These are phyloP conservation scores for Nakazawaea wyomingensis DNA, from an alignment of 805 yeast genomes.

Conservation along the genomic window DNA sequence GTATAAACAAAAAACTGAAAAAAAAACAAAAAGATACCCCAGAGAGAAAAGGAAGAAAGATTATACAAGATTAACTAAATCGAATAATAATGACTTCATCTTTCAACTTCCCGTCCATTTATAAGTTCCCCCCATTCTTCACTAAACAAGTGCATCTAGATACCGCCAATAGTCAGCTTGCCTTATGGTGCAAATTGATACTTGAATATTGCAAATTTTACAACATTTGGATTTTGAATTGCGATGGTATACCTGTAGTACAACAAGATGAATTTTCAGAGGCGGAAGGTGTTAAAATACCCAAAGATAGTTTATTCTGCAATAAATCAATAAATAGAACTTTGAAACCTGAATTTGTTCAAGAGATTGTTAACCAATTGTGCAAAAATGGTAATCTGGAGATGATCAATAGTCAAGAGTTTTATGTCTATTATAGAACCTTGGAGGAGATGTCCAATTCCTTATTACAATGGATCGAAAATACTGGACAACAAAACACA, in stretches of 20 bases:
- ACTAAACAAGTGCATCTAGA: slow-evolving; percentile 84
- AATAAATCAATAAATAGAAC: slow-evolving; percentile 47
- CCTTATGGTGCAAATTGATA: slow-evolving; percentile 71
- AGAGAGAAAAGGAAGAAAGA: no score
- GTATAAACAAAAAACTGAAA: not conserved
- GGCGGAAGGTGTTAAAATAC: slow-evolving; percentile 18
- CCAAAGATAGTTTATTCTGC: slow-evolving; percentile 34
- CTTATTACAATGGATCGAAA: slow-evolving; percentile 65
- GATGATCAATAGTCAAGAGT: slow-evolving; percentile 19
- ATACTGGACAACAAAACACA: slow-evolving; percentile 70
- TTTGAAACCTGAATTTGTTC: slow-evolving; percentile 48
- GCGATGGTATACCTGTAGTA: slow-evolving; percentile 27
- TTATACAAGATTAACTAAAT: not conserved
- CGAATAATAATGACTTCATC: not conserved
- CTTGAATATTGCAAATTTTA: slow-evolving; percentile 53
- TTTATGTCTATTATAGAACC: slow-evolving; percentile 60
- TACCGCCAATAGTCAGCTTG: slow-evolving; percentile 69
- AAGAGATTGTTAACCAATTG: slow-evolving; percentile 54
- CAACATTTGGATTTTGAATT: slow-evolving; percentile 48
- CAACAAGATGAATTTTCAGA: slow-evolving; percentile 14
- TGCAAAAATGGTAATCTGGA: slow-evolving; percentile 41
- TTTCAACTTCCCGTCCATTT: slow-evolving; percentile 45
- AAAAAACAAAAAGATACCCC: not conserved
- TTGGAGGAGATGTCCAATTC: slow-evolving; percentile 64
- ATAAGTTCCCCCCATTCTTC: slow-evolving; percentile 84